Percentiles rank a stretch among this genome's conserved stretches.
Evolutionary conservation across 2,329 filamentous ascomycete species (phyloP).

Genomic region (Alternaria arborescens): DNA sequence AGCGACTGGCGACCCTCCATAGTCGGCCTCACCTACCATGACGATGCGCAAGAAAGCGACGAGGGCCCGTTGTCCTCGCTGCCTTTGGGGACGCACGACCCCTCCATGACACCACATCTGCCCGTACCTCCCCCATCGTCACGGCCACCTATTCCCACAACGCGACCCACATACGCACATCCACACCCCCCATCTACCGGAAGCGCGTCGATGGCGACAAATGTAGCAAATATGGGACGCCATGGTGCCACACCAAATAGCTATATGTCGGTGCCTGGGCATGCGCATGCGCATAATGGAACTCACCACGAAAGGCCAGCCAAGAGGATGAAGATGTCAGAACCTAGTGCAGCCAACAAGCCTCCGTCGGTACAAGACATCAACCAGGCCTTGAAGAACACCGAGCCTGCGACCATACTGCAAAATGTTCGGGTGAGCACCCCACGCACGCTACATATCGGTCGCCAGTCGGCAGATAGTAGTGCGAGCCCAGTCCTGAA

Average conservation of each 20-base stretch:
- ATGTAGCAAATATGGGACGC: background rate
- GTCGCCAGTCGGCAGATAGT: background rate
- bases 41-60: slow-evolving; percentile 18
- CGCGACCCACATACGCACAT: background rate
- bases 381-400: slow-evolving; percentile 29
- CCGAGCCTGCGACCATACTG: slow-evolving; percentile 7
- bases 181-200: slow-evolving; percentile 4
- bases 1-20: slow-evolving; percentile 27
- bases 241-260: background rate
- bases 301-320: slow-evolving; percentile 7
- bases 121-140: background rate
- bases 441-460: slow-evolving; percentile 23
- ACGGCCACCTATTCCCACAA: background rate
- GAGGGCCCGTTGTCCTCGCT: background rate
- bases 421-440: background rate
- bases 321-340: slow-evolving; percentile 38
- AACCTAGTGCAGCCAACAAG: slow-evolving; percentile 15
- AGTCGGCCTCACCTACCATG: slow-evolving; percentile 37
- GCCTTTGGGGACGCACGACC: background rate
- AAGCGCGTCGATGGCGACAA: background rate
- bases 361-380: slow-evolving; percentile 31
- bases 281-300: background rate
- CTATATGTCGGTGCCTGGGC: slow-evolving; percentile 6
- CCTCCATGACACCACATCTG: slow-evolving; percentile 2
- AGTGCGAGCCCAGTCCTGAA: background rate